These are phyloP conservation scores for Pythium biforme DNA, from an alignment of 352 stramenopile species.

Conservation along the genomic window DNA sequence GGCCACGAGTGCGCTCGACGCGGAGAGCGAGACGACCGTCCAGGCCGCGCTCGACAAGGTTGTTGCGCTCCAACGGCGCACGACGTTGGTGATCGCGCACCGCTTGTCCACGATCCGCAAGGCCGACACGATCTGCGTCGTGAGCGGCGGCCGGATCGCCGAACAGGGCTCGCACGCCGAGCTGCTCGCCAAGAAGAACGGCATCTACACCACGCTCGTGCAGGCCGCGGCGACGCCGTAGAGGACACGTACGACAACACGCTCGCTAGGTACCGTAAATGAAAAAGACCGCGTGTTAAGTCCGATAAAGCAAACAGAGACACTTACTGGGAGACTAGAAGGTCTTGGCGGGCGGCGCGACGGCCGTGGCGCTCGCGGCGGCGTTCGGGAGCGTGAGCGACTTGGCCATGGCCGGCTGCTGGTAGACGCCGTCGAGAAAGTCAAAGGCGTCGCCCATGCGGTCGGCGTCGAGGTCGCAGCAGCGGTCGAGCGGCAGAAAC, in stretches of 20 bases:
- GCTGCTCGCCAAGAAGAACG: background rate
- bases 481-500: slow-evolving; percentile 63
- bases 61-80: background rate
- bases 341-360: slow-evolving; percentile 4
- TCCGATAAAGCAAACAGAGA: no score
- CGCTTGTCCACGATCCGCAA: background rate
- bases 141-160: background rate
- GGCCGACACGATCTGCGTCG: background rate
- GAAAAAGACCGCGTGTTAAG: no score
- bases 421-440: slow-evolving; percentile 67
- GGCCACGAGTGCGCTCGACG: slow-evolving; percentile 59
- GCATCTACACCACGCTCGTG: background rate
- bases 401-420: slow-evolving; percentile 61
- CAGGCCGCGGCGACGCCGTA: no score
- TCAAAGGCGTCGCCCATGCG: slow-evolving; percentile 52
- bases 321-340: background rate
- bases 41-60: background rate
- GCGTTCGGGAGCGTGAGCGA: slow-evolving; percentile 21
- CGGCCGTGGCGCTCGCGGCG: slow-evolving; percentile 6
- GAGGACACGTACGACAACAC: no score
- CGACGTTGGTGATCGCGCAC: background rate
- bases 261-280: no score
- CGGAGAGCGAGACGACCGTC: background rate
- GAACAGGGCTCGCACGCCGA: background rate
- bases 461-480: slow-evolving; percentile 58